These are phyloP conservation scores for Xylaria sp. DNA, from an alignment of 2,329 filamentous ascomycete genomes.

Conservation along the genomic window DNA sequence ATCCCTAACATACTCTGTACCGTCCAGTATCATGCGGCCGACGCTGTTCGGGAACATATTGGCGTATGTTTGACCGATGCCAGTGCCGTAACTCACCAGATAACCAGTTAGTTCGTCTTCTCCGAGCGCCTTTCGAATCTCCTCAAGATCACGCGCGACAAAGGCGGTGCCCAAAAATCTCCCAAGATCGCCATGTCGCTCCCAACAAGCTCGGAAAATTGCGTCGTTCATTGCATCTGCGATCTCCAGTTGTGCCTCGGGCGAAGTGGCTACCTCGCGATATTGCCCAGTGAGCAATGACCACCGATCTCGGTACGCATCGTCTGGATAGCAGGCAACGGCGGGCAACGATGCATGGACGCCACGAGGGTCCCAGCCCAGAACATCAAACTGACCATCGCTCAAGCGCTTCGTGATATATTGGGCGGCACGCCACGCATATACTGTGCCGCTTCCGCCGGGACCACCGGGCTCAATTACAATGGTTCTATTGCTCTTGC, in stretches of 20 bases:
- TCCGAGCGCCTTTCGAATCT: slow-evolving; percentile 41
- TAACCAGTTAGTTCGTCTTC: slow-evolving; percentile 46
- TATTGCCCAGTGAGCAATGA: slow-evolving; percentile 36
- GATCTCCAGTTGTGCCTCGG: slow-evolving; percentile 37
- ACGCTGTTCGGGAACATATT: slow-evolving; percentile 46
- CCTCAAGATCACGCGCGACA: slow-evolving; percentile 45
- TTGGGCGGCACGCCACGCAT: slow-evolving; percentile 37
- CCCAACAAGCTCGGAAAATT: slow-evolving; percentile 39
- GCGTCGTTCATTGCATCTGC: slow-evolving; percentile 45
- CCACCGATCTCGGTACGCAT: slow-evolving; percentile 45
- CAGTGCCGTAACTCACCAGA: slow-evolving; percentile 48
- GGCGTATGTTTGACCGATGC: slow-evolving; percentile 48
- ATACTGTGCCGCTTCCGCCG: slow-evolving; percentile 42
- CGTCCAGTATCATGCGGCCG: slow-evolving; percentile 45
- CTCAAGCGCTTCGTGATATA: slow-evolving; percentile 38
- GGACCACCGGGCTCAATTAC: slow-evolving; percentile 48
- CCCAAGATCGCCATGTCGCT: slow-evolving; percentile 40
- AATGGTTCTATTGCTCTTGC: slow-evolving; percentile 43
- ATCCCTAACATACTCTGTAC: slow-evolving; percentile 43
- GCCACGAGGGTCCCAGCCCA: slow-evolving; percentile 52
- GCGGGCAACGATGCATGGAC: slow-evolving; percentile 44
- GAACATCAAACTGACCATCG: slow-evolving; percentile 40
- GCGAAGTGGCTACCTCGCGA: slow-evolving; percentile 34
- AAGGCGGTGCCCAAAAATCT: slow-evolving; percentile 44
- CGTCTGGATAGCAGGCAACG: slow-evolving; percentile 42